A percentile compares a stretch with the other conserved stretches of the same genome.
These are phyloP conservation scores for Lentinula boryana DNA, from an alignment of 768 basidiomycete species.

Conservation along the genomic window DNA sequence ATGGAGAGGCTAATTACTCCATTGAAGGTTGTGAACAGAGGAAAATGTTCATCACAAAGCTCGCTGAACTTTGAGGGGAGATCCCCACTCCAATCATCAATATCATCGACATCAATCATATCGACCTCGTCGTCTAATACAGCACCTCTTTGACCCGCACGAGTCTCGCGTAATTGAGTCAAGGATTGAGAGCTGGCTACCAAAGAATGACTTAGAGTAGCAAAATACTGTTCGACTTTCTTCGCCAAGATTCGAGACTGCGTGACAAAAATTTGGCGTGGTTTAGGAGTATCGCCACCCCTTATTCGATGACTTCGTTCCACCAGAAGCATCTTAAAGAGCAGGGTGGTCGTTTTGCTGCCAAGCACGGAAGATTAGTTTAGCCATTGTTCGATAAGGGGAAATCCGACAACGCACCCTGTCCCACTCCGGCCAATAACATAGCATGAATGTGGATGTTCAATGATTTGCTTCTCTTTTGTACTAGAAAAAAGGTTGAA, in stretches of 20 bases:
- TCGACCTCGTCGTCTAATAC: constrained; percentile 13
- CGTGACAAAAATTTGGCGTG: constrained; percentile 69
- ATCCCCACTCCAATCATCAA: constrained; percentile 30
- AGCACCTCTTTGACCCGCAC: constrained; percentile 12
- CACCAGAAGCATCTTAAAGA: constrained; percentile 70
- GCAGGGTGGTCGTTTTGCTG: constrained; percentile 73
- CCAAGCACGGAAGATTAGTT: not conserved
- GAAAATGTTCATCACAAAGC: constrained; percentile 57
- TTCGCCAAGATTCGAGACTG: constrained; percentile 61
- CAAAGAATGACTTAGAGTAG: constrained; percentile 42
- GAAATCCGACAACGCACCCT: constrained; percentile 35
- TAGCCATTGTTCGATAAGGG: too few relatives aligned
- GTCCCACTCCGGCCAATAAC: constrained; percentile 71
- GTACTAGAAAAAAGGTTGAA: constrained; percentile 19
- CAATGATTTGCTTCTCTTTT: constrained; percentile 51
- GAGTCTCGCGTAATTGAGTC: constrained; percentile 29
- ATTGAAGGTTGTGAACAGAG: constrained; percentile 65
- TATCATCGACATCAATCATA: constrained; percentile 38
- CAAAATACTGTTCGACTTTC: constrained; percentile 67
- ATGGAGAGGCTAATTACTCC: constrained; percentile 28
- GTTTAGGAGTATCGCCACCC: constrained; percentile 31
- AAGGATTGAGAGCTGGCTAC: constrained; percentile 26
- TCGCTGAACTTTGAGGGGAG: constrained; percentile 51
- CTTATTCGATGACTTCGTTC: constrained; percentile 45
- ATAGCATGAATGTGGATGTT: constrained; percentile 55